Base-by-base conservation (phyloP, 805 yeast genomes). In the Lachancea sp. region DNA sequence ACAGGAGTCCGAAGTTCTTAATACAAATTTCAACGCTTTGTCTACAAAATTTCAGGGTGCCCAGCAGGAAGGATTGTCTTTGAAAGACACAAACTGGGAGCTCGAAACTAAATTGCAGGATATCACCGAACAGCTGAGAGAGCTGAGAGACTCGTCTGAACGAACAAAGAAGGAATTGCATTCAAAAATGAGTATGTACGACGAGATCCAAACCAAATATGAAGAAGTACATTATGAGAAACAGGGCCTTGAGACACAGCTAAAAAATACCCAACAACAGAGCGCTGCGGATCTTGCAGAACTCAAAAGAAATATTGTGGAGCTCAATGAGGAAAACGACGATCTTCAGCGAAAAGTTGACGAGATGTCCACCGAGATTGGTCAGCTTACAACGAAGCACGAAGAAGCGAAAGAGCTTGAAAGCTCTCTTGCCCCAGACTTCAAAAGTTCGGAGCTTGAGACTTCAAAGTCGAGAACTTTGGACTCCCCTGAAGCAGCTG, bases 241-340 rank as follows among this genome's bases (percentile, higher is more conserved):
- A 45, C 64, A 61, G 3, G 65, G 68, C 2, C 58, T 78, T 17
- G 65, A 66, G 37, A 62, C 66, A 13, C 72, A 72, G 35, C 65
- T 71, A 31, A 58, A 63, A 2, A 49, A 62, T 29, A 62, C 70
- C 13, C 71, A 72, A 34, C 47, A 49, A 1, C 57, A 68, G 16
- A 65, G 71, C 29, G 59, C 63, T 12, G 54, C 59, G 26, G 81
- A 81, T 46, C 53, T 78, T 7, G 63, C 63, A 25, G 78, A 72
- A 15, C 64, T 81, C 46, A 78, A 72, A 52, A 60, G 60, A 3
- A 73, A 77, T 38, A 76, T 82, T 38, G 73, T 72, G 27, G 81
- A 77, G 39, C 65, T 84, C 49, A 84, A 83, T 58, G 83, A 81
- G 54, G 89, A 82, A 56, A 83, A 83, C 61, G 85, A 81, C 51